Evolutionary conservation across 768 basidiomycete genomes (phyloP).

Genomic region (Solioccasus polychromus): DNA sequence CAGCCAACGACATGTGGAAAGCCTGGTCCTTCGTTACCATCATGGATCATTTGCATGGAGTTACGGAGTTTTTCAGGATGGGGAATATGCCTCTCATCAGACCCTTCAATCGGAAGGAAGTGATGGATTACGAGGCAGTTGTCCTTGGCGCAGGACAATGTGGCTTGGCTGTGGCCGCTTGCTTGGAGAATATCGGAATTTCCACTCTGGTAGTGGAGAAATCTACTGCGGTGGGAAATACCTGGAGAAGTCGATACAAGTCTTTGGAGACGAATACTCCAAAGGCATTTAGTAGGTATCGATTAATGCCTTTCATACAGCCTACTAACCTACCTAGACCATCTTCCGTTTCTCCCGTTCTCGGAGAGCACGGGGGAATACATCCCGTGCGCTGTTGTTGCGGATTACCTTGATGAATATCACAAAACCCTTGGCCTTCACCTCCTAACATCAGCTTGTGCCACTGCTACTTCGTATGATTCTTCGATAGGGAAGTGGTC

Average conservation of each 20-base stretch:
- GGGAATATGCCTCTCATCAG: not conserved
- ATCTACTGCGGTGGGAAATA: conserved; percentile 55
- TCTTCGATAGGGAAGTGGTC: not conserved
- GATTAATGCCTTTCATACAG: not conserved
- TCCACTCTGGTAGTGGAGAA: conserved; percentile 56
- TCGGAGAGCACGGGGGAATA: not conserved
- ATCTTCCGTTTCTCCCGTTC: not conserved
- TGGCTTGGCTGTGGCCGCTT: conserved; percentile 19
- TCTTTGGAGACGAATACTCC: conserved; percentile 35
- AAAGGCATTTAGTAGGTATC: conserved; percentile 3
- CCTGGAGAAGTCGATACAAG: conserved; percentile 67
- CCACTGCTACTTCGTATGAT: not conserved
- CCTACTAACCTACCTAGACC: not conserved
- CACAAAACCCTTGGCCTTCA: not conserved
- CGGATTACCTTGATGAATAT: conserved; percentile 10
- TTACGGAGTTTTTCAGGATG: not conserved
- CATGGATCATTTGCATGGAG: not conserved
- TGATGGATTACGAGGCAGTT: conserved; percentile 36
- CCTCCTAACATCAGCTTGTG: conserved; percentile 3
- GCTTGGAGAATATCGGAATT: not conserved
- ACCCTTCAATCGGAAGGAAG: not conserved
- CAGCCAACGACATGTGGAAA: not conserved
- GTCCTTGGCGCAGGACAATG: conserved; percentile 41
- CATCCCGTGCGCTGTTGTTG: not conserved
- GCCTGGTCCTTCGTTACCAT: not conserved